These are phyloP conservation scores for Thielaviopsis punctulata DNA, from an alignment of 2,329 filamentous ascomycete species.

Conservation along the genomic window DNA sequence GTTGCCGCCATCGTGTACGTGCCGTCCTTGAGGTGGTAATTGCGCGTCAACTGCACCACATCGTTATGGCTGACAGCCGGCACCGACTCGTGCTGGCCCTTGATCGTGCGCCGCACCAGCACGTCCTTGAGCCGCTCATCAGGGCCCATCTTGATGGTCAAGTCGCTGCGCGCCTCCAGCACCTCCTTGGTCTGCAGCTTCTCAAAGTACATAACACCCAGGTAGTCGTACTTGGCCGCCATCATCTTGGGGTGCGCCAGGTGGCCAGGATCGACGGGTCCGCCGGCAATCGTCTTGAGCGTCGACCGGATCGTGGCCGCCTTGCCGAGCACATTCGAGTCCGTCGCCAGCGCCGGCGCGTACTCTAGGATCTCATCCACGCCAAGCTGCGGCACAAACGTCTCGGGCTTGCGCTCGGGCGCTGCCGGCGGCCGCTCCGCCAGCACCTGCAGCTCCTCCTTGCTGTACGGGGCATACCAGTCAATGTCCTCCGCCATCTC, in stretches of 20 bases:
- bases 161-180: constrained; percentile 17
- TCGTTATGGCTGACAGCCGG: constrained; percentile 19
- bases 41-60: constrained; percentile 19
- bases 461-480: constrained; percentile 14
- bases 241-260: constrained; percentile 18
- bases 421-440: constrained; percentile 8
- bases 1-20: constrained; percentile 21
- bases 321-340: constrained; percentile 17
- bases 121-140: constrained; percentile 14
- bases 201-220: constrained; percentile 20
- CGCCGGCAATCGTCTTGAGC: constrained; percentile 22
- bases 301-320: constrained; percentile 21
- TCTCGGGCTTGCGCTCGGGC: constrained; percentile 8
- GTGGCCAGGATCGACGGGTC: constrained; percentile 19
- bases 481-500: constrained; percentile 15
- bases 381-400: constrained; percentile 21
- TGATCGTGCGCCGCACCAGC: constrained; percentile 20
- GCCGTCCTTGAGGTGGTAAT: constrained; percentile 22
- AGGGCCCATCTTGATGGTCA: constrained; percentile 11
- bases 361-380: constrained; percentile 20
- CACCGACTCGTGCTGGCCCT: constrained; percentile 21
- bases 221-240: constrained; percentile 18
- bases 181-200: constrained; percentile 17
- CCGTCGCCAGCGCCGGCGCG: constrained; percentile 20
- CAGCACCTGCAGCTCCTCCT: constrained; percentile 16